These are phyloP conservation scores for Hypoxylon cercidicola DNA, from an alignment of 495 filamentous ascomycete species.

Conservation along the genomic window DNA sequence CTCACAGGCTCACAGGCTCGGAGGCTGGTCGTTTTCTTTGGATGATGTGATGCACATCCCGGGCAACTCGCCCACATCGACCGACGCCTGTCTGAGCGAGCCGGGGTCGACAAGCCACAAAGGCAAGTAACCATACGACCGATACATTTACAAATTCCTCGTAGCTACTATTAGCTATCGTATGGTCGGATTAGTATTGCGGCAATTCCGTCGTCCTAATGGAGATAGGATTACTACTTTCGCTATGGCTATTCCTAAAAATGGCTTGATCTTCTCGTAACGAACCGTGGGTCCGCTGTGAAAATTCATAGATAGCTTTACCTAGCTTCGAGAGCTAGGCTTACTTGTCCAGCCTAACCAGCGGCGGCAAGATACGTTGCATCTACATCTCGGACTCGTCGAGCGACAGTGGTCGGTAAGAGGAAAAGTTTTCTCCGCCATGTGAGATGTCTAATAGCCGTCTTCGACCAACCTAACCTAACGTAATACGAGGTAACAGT, in stretches of 20 bases:
- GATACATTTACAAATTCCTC: constrained; percentile 20
- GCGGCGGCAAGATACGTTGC: constrained; percentile 39
- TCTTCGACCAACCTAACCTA: constrained; percentile 3
- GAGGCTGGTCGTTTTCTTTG: constrained; percentile 35
- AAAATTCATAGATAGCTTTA: constrained; percentile 8
- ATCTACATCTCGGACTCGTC: constrained; percentile 24
- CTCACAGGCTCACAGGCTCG: too few relatives aligned
- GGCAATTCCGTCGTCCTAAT: constrained; percentile 14
- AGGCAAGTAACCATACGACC: constrained; percentile 36
- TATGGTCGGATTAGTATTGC: constrained; percentile 21
- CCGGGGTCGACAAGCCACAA: constrained; percentile 37
- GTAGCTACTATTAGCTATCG: constrained; percentile 24
- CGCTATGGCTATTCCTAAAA: constrained; percentile 17
- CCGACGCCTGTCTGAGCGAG: constrained; percentile 23
- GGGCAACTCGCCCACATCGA: constrained; percentile 32
- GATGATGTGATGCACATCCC: constrained; percentile 34
- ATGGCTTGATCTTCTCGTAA: constrained; percentile 28
- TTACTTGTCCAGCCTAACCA: constrained; percentile 22
- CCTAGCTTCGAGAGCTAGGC: constrained; percentile 21
- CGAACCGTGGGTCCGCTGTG: constrained; percentile 11
- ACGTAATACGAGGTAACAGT: constrained; percentile 41
- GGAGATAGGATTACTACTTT: constrained; percentile 17
- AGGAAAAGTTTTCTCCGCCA: constrained; percentile 9
- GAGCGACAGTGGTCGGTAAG: constrained; percentile 6
- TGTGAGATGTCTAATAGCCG: constrained; percentile 19